Evolutionary conservation across 805 yeast species (phyloP).

Genomic region (Danielia oregonensis): DNA sequence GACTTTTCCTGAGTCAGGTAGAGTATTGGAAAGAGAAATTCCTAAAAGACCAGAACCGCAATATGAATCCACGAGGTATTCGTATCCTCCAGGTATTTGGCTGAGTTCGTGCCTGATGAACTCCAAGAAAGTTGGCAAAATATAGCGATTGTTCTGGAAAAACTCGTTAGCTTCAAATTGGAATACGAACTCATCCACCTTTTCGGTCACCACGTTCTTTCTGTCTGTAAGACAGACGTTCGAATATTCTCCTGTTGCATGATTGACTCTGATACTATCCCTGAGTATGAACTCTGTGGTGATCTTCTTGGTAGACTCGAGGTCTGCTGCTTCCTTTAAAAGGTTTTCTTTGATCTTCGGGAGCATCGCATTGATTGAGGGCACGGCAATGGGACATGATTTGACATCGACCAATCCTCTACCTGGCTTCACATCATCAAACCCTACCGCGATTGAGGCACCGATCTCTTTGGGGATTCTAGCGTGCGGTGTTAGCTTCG

Average conservation of each 20-base stretch:
- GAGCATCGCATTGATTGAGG: conserved; percentile 25
- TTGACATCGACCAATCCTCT: conserved; percentile 28
- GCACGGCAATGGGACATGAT: conserved; percentile 36
- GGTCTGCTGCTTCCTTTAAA: conserved; percentile 2
- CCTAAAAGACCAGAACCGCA: conserved; percentile 48
- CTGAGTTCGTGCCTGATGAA: conserved; percentile 20
- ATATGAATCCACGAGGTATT: conserved; percentile 39
- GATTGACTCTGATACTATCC: conserved; percentile 29
- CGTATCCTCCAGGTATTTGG: conserved; percentile 12
- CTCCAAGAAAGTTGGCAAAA: conserved; percentile 33
- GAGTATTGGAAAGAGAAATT: conserved; percentile 27
- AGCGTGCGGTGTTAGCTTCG: conserved; percentile 41
- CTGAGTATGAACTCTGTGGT: conserved; percentile 25
- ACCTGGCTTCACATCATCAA: conserved; percentile 23
- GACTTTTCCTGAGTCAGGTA: conserved; percentile 30
- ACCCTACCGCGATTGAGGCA: conserved; percentile 24
- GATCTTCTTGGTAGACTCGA: conserved; percentile 2
- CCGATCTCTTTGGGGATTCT: conserved; percentile 11
- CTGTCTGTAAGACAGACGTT: conserved; percentile 24
- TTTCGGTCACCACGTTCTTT: conserved; percentile 30
- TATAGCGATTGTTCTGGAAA: conserved; percentile 44
- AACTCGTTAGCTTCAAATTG: conserved; percentile 38
- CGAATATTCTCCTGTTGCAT: conserved; percentile 26
- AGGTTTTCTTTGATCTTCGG: conserved; percentile 13
- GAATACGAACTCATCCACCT: conserved; percentile 31